Evolutionary conservation across 192 early-diverging fungal species (phyloP).

Genomic region (Backusella mclennaniae): DNA sequence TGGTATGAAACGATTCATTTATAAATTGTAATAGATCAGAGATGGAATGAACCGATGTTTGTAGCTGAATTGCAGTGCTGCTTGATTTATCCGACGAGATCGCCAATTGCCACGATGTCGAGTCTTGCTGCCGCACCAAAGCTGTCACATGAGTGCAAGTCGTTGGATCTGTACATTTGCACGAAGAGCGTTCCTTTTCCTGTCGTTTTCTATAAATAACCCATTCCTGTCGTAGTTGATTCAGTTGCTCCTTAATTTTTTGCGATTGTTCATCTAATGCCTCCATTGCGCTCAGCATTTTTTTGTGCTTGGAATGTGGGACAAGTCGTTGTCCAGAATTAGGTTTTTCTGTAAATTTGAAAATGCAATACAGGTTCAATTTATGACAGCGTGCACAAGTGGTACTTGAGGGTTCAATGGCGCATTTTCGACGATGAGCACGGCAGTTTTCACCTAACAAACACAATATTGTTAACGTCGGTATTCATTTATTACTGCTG

Average conservation of each 20-base stretch:
- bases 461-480: neutral
- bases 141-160: neutral
- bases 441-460: slow-evolving; percentile 21
- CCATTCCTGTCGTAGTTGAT: neutral
- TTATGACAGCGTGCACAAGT: slow-evolving; percentile 18
- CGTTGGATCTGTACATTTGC: neutral
- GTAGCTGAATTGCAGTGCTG: neutral
- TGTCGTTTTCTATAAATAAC: neutral
- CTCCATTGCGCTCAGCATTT: slow-evolving; percentile 10
- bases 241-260: slow-evolving; percentile 6
- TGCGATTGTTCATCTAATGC: slow-evolving; percentile 12
- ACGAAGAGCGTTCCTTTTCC: neutral
- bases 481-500: neutral
- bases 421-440: slow-evolving; percentile 23
- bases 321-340: neutral
- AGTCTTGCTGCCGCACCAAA: neutral
- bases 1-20: neutral
- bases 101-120: neutral
- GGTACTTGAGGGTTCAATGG: neutral
- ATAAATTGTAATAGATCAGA: slow-evolving; percentile 1
- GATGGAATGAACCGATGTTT: slow-evolving; percentile 1
- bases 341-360: slow-evolving; percentile 14
- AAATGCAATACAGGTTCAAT: slow-evolving; percentile 1
- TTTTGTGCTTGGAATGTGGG: slow-evolving; percentile 9
- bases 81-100: neutral